Evolutionary conservation across 108 stramenopile genomes (phyloP), one percentile per base, ranked within the genome.

Genomic region (Aurantiochytrium sp.): DNA sequence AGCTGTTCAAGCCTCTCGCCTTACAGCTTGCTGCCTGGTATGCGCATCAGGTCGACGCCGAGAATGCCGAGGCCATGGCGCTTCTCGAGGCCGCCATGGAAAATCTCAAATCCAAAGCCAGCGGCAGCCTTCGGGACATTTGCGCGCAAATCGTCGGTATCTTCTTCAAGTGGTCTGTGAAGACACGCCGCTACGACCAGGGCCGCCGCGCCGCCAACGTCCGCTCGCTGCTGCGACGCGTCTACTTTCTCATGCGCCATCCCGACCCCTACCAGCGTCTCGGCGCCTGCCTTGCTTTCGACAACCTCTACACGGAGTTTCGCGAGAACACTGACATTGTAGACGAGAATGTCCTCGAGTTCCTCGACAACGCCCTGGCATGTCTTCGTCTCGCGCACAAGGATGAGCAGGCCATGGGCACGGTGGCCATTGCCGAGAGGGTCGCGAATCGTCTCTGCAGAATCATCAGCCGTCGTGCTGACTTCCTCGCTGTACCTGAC

Each of bases 151-250:
- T 81, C 30, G 45, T 81, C n/a, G 73, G 73, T 6, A 81, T 81
- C 73, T 81, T 81, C 45, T 81, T 81, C 45, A 81, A 81, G 73
- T 81, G 73, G 73, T 81, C 73, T 12, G 45, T 81, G 27, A 81
- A 81, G 24, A 81, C 73, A 6, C 39, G 45, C 3, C 42, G 42
- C 21, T 12, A 81, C 12, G 39, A 24, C n/a, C 42, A 81, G 42
- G 73, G 39, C 24, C 21, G 42, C 21, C 42, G 42, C 45, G 39
- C 42, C 15, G 39, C 42, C 21, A 81, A 81, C 45, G 73, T 48
- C 15, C 39, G 45, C 12, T 81, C 73, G 6, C 24, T 81, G 19
- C 73, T 81, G 0, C 21, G 73, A 21, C 73, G 73, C 39, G 12
- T 81, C n/a, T 81, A 81, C 73, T 81, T 81, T 2, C 45, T 81